phyloP scores from a whole-genome alignment of 345 rosid genomes.

The Pistacia vera region DNA sequence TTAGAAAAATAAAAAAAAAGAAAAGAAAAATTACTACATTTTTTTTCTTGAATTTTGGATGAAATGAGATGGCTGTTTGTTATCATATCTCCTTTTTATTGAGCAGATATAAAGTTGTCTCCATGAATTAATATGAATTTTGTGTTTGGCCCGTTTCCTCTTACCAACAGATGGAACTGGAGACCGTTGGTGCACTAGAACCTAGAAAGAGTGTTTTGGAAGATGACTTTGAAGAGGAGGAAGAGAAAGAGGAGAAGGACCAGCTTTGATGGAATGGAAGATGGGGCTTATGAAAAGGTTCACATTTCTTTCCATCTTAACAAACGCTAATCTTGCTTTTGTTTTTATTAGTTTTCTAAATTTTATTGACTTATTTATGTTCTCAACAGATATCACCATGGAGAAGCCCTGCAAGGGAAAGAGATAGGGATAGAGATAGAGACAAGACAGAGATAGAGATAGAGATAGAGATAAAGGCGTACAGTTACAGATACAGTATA shows the following conservation, averaged over 20 bases:
- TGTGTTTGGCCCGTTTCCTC: slow-evolving; percentile 7
- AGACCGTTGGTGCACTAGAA: slow-evolving; percentile 68
- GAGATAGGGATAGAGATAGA: slow-evolving; percentile 76
- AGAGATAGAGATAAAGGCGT: too few relatives aligned
- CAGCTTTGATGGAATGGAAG: slow-evolving; percentile 56
- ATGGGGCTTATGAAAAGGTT: slow-evolving; percentile 65
- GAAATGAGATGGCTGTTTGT: not conserved
- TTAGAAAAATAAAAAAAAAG: too few relatives aligned
- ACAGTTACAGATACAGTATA: slow-evolving; percentile 71
- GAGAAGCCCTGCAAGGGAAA: slow-evolving; percentile 80
- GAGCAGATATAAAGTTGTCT: not conserved
- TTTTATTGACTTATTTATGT: not conserved
- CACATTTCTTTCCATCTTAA: not conserved
- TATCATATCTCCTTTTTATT: not conserved
- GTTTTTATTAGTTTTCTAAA: not conserved
- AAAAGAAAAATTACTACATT: too few relatives aligned
- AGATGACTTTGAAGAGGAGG: slow-evolving; percentile 97
- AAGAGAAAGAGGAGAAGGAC: slow-evolving; percentile 88
- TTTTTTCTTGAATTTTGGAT: not conserved
- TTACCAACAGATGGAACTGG: slow-evolving; percentile 70
- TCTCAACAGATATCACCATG: slow-evolving; percentile 65
- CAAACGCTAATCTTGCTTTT: not conserved
- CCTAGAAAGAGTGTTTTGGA: slow-evolving; percentile 89
- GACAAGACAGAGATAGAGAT: slow-evolving; percentile 71
- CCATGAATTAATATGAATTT: not conserved